Conservation (phyloP, 768 basidiomycete genomes). For the Lactifluus volemus region DNA sequence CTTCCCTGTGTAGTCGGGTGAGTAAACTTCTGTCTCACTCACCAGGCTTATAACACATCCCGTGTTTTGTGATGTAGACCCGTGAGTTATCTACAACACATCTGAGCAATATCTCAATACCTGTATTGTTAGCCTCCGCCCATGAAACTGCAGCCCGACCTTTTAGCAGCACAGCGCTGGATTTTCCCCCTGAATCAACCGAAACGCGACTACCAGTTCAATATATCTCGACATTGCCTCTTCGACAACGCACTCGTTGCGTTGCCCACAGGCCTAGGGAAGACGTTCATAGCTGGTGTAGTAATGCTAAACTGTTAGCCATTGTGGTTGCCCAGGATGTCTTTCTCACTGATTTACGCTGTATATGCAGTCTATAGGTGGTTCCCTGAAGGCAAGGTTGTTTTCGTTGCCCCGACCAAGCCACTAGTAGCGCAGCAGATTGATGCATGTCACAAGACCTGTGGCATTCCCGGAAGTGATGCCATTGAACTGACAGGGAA, state of each 20-base stretch:
- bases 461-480: constrained; percentile 85
- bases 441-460: constrained; percentile 84
- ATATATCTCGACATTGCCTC: constrained; percentile 77
- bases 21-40: not conserved
- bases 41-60: not conserved
- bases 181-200: constrained; percentile 85
- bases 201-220: constrained; percentile 90
- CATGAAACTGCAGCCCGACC: constrained; percentile 73
- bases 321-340: not conserved
- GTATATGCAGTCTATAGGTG: constrained; percentile 65
- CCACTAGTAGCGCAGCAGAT: constrained; percentile 95
- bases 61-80: not conserved
- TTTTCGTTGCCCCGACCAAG: constrained; percentile 95
- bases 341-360: constrained; percentile 1
- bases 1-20: constrained; percentile 11
- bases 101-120: not conserved
- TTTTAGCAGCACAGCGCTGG: constrained; percentile 78
- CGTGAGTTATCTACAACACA: not conserved
- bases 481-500: constrained; percentile 84
- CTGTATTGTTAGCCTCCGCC: constrained; percentile 43
- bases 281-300: constrained; percentile 96
- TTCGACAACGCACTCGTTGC: constrained; percentile 93
- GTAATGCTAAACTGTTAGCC: constrained; percentile 88
- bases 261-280: constrained; percentile 92
- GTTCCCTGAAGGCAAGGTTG: constrained; percentile 86